A percentile compares a stretch with the other conserved stretches of the same genome.
These are phyloP conservation scores for Vaucheria bursata DNA, from an alignment of 352 stramenopile genomes.

Conservation along the genomic window DNA sequence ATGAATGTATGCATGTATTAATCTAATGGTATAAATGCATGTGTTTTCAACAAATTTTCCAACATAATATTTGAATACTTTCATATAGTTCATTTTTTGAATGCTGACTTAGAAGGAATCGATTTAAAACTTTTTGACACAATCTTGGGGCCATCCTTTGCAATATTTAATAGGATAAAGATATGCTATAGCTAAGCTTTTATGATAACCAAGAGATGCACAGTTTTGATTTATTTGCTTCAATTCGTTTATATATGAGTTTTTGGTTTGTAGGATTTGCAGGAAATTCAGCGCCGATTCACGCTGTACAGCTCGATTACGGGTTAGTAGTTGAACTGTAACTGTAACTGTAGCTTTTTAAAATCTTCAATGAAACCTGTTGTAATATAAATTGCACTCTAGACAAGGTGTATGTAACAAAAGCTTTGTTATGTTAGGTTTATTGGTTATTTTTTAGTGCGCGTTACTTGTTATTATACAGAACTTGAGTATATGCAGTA, in stretches of 20 bases:
- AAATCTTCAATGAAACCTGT: too few relatives aligned
- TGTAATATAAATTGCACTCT: too few relatives aligned
- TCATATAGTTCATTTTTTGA: too few relatives aligned
- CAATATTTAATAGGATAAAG: conserved; percentile 14
- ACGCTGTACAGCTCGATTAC: conserved; percentile 30
- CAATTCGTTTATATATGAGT: neutral
- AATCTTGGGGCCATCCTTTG: neutral
- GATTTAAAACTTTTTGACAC: neutral
- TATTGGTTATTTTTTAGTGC: too few relatives aligned
- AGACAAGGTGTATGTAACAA: too few relatives aligned
- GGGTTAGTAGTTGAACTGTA: neutral
- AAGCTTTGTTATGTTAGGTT: too few relatives aligned
- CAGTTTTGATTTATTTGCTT: conserved; percentile 16
- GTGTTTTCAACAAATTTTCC: too few relatives aligned
- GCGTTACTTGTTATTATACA: too few relatives aligned
- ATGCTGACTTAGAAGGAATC: neutral
- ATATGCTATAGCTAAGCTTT: conserved; percentile 10
- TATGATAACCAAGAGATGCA: neutral
- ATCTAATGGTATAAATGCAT: neutral
- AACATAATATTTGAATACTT: too few relatives aligned
- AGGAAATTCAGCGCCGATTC: conserved; percentile 20
- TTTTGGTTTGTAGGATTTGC: neutral
- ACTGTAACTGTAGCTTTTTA: neutral
- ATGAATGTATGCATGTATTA: neutral
- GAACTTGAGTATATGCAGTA: too few relatives aligned